Percentiles rank a stretch among this genome's conserved stretches.
phyloP scores from a whole-genome alignment of 208 protist species.

The Trypanosoma scelopori region DNA sequence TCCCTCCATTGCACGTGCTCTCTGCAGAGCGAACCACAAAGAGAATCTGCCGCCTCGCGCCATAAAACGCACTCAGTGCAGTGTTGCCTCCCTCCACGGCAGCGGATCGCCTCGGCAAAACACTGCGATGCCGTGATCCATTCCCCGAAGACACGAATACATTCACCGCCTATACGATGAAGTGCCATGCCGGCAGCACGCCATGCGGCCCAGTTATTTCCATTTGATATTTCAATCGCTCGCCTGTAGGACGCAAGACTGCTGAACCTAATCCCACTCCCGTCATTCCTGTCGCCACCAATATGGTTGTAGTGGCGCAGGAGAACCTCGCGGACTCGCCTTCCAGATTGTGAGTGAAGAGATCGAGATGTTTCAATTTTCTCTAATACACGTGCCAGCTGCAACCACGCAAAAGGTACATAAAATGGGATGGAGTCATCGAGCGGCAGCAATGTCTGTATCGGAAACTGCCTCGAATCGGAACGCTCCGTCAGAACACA shows the following conservation, averaged over 20 bases:
- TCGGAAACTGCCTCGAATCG: neutral
- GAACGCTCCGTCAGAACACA: neutral
- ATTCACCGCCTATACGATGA: neutral
- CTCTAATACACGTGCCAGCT: too few species aligned
- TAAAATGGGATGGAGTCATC: too few species aligned
- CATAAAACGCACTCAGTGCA: neutral
- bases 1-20: neutral
- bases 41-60: neutral
- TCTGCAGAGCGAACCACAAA: neutral
- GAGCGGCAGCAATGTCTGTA: neutral
- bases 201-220: conserved; percentile 2
- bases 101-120: conserved; percentile 11
- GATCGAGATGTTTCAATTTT: too few species aligned
- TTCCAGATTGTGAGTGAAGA: too few species aligned
- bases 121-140: conserved; percentile 1
- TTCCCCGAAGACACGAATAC: neutral
- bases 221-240: conserved; percentile 6
- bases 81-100: neutral
- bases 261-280: neutral
- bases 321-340: too few species aligned
- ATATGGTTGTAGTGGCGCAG: neutral
- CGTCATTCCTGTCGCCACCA: neutral
- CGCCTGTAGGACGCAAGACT: neutral
- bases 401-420: too few species aligned
- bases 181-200: neutral